Evolutionary conservation across 2,329 filamentous ascomycete genomes (phyloP), one percentile per base, ranked within the genome.

Genomic region (Aspergillus caelatus): DNA sequence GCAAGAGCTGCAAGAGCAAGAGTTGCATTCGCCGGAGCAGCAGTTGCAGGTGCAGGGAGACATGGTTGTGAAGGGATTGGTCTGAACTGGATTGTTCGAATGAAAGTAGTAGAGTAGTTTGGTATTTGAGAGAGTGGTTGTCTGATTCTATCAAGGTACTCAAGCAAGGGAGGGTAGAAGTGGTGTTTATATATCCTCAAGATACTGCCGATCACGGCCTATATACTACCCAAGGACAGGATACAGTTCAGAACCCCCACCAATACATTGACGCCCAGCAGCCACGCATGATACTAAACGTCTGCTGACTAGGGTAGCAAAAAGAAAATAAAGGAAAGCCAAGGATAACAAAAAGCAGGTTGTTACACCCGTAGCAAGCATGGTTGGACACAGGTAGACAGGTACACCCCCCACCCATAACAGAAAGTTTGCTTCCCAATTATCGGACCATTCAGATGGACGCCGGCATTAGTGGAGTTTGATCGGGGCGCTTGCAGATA

Each of bases 11-110:
- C 78, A 80, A 56, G 75, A 72, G 77, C 78, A 80, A 60, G 71
- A 72, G 68, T 73, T 75, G 77, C 78, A 80, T 61, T 75, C 65
- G 67, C 76, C 75, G 67, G 72, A 67, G 77, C 77, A 79, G 75
- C 74, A 75, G 75, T 74, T 77, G 77, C 78, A 80, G 57, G 62
- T 56, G 73, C 77, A 80, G 73, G 78, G 77, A 75, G 71, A 71
- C 78, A 79, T 80, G 60, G 67, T 78, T 73, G 68, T 67, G 67
- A 68, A 60, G 39, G 23, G 50, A 56, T 58, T 60, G n/a, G 11
- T 52, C 30, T 50, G 34, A 60, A 39, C 30, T 36, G 12, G 32
- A 26, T n/a, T 21, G 48, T 52, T 32, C 28, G 48, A 52, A 52
- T 52, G 48, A 28, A 32, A 28, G 45, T 26, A 32, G 34, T 23